A percentile compares a stretch with the other conserved stretches of the same genome.
These are phyloP conservation scores for Graphium sp. DNA, from an alignment of 2,329 filamentous ascomycete species.

Conservation along the genomic window DNA sequence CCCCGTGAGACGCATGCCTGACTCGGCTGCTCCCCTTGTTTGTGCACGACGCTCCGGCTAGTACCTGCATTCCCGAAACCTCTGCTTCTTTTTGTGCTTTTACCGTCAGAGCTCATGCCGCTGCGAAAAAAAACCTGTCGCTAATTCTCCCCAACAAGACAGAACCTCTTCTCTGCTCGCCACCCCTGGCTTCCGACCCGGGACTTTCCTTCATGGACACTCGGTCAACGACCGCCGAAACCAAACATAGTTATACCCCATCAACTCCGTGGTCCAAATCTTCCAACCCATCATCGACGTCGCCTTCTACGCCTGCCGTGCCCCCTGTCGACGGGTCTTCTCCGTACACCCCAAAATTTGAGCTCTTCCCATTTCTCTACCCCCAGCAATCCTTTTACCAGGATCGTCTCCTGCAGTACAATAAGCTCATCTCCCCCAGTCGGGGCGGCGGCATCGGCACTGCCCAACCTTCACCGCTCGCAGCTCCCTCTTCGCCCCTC, in stretches of 20 bases:
- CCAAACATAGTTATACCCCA: slow-evolving; percentile 28
- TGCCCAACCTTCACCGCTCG: slow-evolving; percentile 31
- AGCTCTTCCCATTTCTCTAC: slow-evolving; percentile 38
- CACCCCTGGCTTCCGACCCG: slow-evolving; percentile 9
- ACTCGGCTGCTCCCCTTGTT: too few species aligned
- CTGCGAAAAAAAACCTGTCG: too few species aligned
- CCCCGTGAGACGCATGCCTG: too few species aligned
- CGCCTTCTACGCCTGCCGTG: too few species aligned
- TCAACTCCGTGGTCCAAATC: slow-evolving; percentile 21
- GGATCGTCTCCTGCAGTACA: slow-evolving; percentile 47
- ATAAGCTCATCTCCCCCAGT: slow-evolving; percentile 43
- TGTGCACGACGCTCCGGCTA: too few species aligned
- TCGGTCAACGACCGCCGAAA: slow-evolving; percentile 29
- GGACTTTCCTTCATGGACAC: slow-evolving; percentile 29
- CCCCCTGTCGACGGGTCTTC: too few species aligned
- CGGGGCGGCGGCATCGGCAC: slow-evolving; percentile 38
- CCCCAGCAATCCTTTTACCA: slow-evolving; percentile 41
- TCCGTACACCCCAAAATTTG: slow-evolving; percentile 29
- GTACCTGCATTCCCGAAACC: too few species aligned
- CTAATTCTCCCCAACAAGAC: background rate
- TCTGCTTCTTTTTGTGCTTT: background rate
- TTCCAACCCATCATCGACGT: slow-evolving; percentile 2
- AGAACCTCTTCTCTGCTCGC: slow-evolving; percentile 2
- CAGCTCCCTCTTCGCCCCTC: slow-evolving; percentile 36
- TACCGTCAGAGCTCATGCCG: too few species aligned